Base-by-base conservation (phyloP, 768 basidiomycete genomes). In the Russula sp. region DNA sequence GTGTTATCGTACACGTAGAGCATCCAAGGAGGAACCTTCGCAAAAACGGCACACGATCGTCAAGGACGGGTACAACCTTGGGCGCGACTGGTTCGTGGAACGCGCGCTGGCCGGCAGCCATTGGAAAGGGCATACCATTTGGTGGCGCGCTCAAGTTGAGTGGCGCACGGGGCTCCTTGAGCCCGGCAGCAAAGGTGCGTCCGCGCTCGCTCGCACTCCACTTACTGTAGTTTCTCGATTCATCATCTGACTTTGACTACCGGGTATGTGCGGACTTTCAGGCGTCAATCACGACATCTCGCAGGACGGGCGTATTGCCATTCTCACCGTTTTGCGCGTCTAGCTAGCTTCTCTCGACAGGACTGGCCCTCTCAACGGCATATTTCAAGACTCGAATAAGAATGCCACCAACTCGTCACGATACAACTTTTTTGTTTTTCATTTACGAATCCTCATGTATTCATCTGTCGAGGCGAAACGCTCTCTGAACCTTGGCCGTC, bases 211-310 rank as follows among this genome's bases (percentile, higher is more conserved):
- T 5, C 20, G 7, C 34, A 13, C 29, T 25, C 38, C 14, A 9
- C 16, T 3, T 29, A 29, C 25, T 29, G 25, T 13, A 22, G 22
- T 5, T 38, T 36, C 13, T 38, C 9, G 25, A 8, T 20, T 13
- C 1, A 29, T 47, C n/a, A 43, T 18, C n/a, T 20, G 49, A 36
- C 34, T 5, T 5, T 35, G 14, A 47, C 25, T n/a, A 47, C 25
- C 22, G 22, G 45, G 20, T 10, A 46, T 46, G 11, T 29, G 25
- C 3, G 25, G 25, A 29, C 47, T 34, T 2, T 34, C 67, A 90
- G 90, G 88, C 60, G 80, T 90, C 38, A 92, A 89, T 69, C 92
- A 92, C 70, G 85, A 80, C 54, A 93, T 94, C 47, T 75, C 81
- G 11, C 87, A 90, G 70, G 92, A 93, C 69, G 91, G 91, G 7